Evolutionary conservation across 2,329 filamentous ascomycete species (phyloP), one percentile per base, ranked within the genome.

Genomic region (Grosmannia clavigera): DNA sequence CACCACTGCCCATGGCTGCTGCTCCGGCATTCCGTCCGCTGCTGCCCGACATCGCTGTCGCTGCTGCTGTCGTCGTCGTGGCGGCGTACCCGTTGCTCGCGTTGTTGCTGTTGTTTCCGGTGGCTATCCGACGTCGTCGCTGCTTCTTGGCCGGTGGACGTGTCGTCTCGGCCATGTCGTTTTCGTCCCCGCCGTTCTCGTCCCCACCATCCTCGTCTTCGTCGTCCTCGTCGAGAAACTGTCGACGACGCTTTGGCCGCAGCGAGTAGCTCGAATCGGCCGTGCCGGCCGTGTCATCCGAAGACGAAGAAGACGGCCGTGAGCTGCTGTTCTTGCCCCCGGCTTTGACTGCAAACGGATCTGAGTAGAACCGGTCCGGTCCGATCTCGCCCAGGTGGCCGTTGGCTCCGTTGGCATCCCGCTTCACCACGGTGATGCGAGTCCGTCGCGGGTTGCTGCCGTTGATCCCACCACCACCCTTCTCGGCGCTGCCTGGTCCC

Each of bases 251-350:
- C 68, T 81, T 82, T 33, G 79, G 78, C 4, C 80, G 74, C 62
- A 82, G 76, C 1, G 80, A 80, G 65, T 80, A 80, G 5, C 72
- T 75, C 0, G 80, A 81, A 58, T 78, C 77, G 12, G 75, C 76
- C 7, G 78, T 80, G 1, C 65, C 64, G 5, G 60, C 71, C 9
- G 76, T 78, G 11, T 74, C 77, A 22, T 67, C 64, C 9, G 81
- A 83, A 0, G 78, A 79, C 2, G 81, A 75, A 0, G 80, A 80
- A 0, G 75, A 76, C 1, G 80, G 80, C 2, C 80, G 75, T 7
- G 76, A 76, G 29, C 80, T 76, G 22, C 62, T 48, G 12, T 16
- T 71, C 70, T 1, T 72, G 70, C 0, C 70, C 40, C 31, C 31
- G 31, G 31, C 31, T 31, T 31, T 31, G 31, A 5, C 31, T 31